Evolutionary conservation across 306 rosid species (phyloP), one percentile per base, ranked within the genome.

Genomic region (Ammopiptanthus mongolicus): DNA sequence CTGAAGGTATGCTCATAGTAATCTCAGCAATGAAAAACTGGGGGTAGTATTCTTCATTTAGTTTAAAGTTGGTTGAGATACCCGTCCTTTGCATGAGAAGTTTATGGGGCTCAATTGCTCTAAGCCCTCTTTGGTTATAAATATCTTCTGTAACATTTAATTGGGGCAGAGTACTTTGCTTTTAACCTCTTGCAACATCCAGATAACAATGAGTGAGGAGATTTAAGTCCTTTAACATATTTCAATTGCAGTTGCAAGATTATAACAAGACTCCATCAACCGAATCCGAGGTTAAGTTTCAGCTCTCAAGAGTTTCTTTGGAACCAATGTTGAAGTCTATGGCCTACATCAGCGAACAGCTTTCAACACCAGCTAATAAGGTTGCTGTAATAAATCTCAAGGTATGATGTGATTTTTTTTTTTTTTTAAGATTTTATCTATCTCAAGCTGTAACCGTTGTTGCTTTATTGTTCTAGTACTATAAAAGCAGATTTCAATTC

Each of bases 321-420:
- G 97, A 89, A 78, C 99, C 97, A 18, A 91, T 92, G 93, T 80
- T 95, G 82, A 87, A 84, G 89, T 91, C 93, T 75, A 92, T 92
- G 99, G 89, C 96, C 51, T 86, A 85, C 86, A 92, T 92, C 70
- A 90, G 88, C 1, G 96, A 92, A 41, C 98, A 91, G 81, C 96
- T 95, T 61, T 91, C 98, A 25, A 68, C 92, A 70, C 97, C 98
- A 42, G 93, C 93, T 57, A 92, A 88, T 83, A 95, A 90, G 84
- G 96, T 95, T 81, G 97, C 99, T 66, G 96, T 92, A 80, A 89
- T 95, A 81, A 92, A 90, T 81, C 87, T 95, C 79, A 92, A 95
- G 97, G 99, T 91, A n/a, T 47, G 60, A 11, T 56, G 60, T 17
- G 64, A 80, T 65, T 71, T 60, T 64, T 42, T 44, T 53, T 71